Percentiles rank a stretch among this genome's conserved stretches.
Conservation (phyloP, 306 rosid species). For the Cucurbita moschata region DNA sequence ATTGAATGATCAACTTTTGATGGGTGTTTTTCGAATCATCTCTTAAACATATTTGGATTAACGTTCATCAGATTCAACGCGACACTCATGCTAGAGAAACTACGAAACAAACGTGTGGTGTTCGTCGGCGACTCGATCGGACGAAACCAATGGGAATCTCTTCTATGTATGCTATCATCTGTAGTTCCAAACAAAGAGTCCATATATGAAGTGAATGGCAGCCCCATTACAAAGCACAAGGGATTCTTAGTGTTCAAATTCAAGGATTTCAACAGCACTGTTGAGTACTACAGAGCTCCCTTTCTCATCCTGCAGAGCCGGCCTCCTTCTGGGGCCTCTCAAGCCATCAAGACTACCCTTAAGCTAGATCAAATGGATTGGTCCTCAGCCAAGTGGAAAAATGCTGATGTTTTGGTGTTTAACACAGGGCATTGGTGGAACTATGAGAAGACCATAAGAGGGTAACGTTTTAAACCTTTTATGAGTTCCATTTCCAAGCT, state of each 20-base stretch:
- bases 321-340: constrained; percentile 32
- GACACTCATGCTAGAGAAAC: constrained; percentile 49
- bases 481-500: background rate
- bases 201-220: constrained; percentile 80
- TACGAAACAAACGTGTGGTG: constrained; percentile 49
- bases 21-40: background rate
- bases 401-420: constrained; percentile 60
- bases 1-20: background rate
- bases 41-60: background rate
- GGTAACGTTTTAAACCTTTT: constrained; percentile 24
- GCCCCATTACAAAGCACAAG: constrained; percentile 86
- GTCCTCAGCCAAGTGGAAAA: constrained; percentile 54
- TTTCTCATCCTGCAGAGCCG: constrained; percentile 68
- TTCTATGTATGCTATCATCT: constrained; percentile 75
- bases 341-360: constrained; percentile 37
- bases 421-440: constrained; percentile 97
- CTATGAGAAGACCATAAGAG: constrained; percentile 61
- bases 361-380: constrained; percentile 84
- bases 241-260: constrained; percentile 72
- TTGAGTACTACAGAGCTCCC: constrained; percentile 82
- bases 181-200: constrained; percentile 44
- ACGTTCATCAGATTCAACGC: constrained; percentile 46
- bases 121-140: constrained; percentile 90
- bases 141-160: constrained; percentile 88
- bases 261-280: constrained; percentile 56